A percentile compares a stretch with the other conserved stretches of the same genome.
Evolutionary conservation across 1,284 basidiomycete genomes (phyloP).

Genomic region (Veloboletus limbatus): DNA sequence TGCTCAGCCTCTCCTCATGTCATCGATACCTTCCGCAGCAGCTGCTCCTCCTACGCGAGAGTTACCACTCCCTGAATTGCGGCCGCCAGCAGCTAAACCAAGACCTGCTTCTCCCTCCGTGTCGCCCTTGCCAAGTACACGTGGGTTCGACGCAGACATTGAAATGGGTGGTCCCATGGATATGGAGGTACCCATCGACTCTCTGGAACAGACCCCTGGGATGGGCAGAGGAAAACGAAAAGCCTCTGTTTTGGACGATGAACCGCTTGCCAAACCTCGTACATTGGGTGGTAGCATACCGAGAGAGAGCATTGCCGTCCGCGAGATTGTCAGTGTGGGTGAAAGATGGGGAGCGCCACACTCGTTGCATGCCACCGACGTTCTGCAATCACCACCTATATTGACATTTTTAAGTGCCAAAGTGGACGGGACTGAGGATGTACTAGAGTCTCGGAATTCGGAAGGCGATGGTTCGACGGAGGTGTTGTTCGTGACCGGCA

Average conservation of each 20-base stretch:
- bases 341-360: conserved; percentile 24
- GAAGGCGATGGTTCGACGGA: conserved; percentile 67
- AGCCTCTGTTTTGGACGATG: conserved; percentile 46
- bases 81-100: conserved; percentile 17
- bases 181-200: conserved; percentile 37
- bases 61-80: conserved; percentile 12
- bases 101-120: conserved; percentile 25
- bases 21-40: conserved; percentile 39
- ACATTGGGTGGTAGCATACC: conserved; percentile 73
- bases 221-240: conserved; percentile 48
- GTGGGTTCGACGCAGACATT: conserved; percentile 33
- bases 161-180: conserved; percentile 30
- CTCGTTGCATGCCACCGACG: conserved; percentile 23
- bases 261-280: conserved; percentile 44
- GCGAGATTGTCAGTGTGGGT: conserved; percentile 44
- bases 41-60: conserved; percentile 17
- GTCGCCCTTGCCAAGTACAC: conserved; percentile 27
- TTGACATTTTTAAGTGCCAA: conserved; percentile 56
- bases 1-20: conserved; percentile 48
- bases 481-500: conserved; percentile 59
- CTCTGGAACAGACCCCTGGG: conserved; percentile 28
- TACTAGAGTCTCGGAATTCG: conserved; percentile 80
- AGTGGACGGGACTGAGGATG: conserved; percentile 64
- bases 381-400: conserved; percentile 49
- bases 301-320: conserved; percentile 46